Evolutionary conservation across 1,284 basidiomycete genomes (phyloP).

Genomic region (Meira nashicola): DNA sequence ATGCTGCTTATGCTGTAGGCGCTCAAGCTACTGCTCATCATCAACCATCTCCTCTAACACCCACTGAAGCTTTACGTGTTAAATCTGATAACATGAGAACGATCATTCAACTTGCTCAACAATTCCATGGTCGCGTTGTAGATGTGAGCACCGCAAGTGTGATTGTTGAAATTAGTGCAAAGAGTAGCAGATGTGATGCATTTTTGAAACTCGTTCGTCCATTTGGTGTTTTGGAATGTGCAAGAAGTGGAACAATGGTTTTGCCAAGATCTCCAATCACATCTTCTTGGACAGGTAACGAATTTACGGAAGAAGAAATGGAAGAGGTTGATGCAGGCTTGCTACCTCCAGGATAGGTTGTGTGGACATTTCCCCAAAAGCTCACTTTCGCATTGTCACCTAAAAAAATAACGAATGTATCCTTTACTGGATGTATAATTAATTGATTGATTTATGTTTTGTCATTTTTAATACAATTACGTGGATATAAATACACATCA

Average conservation of each 20-base stretch:
- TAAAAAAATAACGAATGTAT: not conserved
- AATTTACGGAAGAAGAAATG: slow-evolving; percentile 36
- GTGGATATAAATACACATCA: no score
- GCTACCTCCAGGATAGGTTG: slow-evolving; percentile 45
- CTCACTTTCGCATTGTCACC: not conserved
- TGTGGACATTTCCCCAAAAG: not conserved
- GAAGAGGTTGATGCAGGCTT: slow-evolving; percentile 44
- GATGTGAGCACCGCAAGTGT: slow-evolving; percentile 90
- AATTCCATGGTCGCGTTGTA: slow-evolving; percentile 89
- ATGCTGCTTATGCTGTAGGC: slow-evolving; percentile 14
- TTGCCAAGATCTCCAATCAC: slow-evolving; percentile 48
- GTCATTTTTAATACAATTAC: no score
- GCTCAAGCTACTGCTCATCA: slow-evolving; percentile 9
- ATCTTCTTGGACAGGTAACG: slow-evolving; percentile 36
- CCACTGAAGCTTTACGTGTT: slow-evolving; percentile 73
- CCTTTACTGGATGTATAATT: no score
- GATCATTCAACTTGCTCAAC: slow-evolving; percentile 74
- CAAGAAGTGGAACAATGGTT: slow-evolving; percentile 67
- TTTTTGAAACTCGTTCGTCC: slow-evolving; percentile 88
- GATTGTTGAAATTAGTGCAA: slow-evolving; percentile 91
- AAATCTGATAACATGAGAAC: slow-evolving; percentile 86
- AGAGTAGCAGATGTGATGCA: slow-evolving; percentile 83
- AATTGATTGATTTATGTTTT: no score
- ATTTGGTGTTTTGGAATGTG: slow-evolving; percentile 90
- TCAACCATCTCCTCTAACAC: slow-evolving; percentile 60